Evolutionary conservation across 768 basidiomycete species (phyloP).

Genomic region (Clitopilus passeckerianus): DNA sequence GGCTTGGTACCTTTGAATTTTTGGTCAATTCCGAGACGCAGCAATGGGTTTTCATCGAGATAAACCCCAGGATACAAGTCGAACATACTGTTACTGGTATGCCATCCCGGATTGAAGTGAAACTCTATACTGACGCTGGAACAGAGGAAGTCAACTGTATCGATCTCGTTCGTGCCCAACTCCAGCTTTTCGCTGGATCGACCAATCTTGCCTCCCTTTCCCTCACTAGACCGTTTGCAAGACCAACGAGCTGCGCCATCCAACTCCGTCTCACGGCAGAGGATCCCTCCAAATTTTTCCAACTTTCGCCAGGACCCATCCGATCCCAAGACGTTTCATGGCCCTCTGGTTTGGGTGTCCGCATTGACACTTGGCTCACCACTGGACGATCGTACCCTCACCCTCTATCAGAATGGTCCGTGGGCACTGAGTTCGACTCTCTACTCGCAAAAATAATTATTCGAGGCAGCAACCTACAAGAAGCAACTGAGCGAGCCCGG

Average conservation of each 20-base stretch:
- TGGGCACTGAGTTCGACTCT: conserved; percentile 81
- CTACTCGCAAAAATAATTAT: conserved; percentile 83
- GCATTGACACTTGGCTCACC: conserved; percentile 83
- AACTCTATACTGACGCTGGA: background rate
- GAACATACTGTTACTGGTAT: conserved; percentile 88
- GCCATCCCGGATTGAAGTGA: conserved; percentile 8
- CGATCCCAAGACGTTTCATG: conserved; percentile 61
- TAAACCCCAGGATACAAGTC: conserved; percentile 79
- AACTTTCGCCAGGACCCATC: conserved; percentile 82
- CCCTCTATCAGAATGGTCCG: conserved; percentile 17
- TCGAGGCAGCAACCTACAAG: conserved; percentile 76
- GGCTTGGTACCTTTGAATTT: conserved; percentile 89
- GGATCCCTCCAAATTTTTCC: conserved; percentile 70
- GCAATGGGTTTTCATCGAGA: conserved; percentile 87
- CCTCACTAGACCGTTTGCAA: conserved; percentile 61
- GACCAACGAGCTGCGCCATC: conserved; percentile 72
- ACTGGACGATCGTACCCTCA: conserved; percentile 51
- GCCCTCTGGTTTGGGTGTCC: conserved; percentile 83
- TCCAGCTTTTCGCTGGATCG: conserved; percentile 73
- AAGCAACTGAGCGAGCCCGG: conserved; percentile 77
- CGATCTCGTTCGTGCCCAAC: conserved; percentile 86
- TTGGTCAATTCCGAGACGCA: conserved; percentile 67
- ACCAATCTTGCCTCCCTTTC: conserved; percentile 70
- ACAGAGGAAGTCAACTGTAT: conserved; percentile 85
- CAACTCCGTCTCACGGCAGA: conserved; percentile 92